Conservation (phyloP, 495 filamentous ascomycete genomes). For the Bacidia gigantensis region DNA sequence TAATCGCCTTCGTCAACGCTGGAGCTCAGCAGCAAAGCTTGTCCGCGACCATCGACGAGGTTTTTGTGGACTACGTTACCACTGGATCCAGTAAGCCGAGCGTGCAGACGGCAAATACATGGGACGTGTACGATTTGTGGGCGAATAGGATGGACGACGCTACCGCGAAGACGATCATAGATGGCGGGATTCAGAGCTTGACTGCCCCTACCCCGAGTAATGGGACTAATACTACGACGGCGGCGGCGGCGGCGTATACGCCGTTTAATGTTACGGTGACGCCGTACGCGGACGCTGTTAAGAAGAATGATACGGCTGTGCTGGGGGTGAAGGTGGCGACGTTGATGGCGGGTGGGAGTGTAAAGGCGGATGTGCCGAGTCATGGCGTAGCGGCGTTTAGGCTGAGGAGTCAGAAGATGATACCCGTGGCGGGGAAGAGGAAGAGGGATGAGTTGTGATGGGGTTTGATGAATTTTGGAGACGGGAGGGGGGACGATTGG, state of each 20-base stretch:
- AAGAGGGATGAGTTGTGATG: conserved; percentile 32
- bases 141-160: conserved; percentile 35
- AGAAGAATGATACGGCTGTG: conserved; percentile 24
- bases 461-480: background rate
- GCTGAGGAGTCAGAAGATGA: conserved; percentile 23
- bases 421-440: conserved; percentile 6
- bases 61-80: conserved; percentile 36
- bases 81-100: conserved; percentile 25
- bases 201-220: conserved; percentile 22
- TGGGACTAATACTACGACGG: conserved; percentile 18
- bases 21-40: conserved; percentile 27
- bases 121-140: conserved; percentile 47
- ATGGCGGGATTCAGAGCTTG: conserved; percentile 17
- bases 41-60: conserved; percentile 39
- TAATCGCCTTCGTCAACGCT: conserved; percentile 36
- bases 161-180: conserved; percentile 31
- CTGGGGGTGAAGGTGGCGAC: conserved; percentile 31
- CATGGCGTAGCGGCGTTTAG: conserved; percentile 36
- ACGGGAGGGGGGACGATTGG: no score
- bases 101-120: conserved; percentile 20
- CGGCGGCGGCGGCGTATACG: conserved; percentile 7
- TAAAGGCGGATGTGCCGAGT: conserved; percentile 26
- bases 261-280: conserved; percentile 31
- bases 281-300: conserved; percentile 29
- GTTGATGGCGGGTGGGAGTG: conserved; percentile 26